phyloP scores from a whole-genome alignment of 305 asterid species.

The Caryopteris hybrid region DNA sequence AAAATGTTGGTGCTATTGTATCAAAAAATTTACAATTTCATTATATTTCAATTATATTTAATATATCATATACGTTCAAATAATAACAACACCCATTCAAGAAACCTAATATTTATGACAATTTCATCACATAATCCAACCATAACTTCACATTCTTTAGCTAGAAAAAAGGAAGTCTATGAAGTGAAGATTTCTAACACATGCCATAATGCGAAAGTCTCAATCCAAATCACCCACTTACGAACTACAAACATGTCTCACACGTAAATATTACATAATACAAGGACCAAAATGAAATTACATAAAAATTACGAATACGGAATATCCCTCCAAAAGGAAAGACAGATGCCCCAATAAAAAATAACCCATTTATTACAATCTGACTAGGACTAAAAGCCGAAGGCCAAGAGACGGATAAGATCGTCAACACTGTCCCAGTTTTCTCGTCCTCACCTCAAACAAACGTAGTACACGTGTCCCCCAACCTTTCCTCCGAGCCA shows the following conservation, averaged over 20 bases:
- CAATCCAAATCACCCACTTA: too few relatives aligned
- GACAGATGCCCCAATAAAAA: not conserved
- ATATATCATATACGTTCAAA: too few relatives aligned
- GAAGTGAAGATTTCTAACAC: too few relatives aligned
- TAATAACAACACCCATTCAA: too few relatives aligned
- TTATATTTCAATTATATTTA: too few relatives aligned
- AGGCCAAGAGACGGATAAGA: conserved; percentile 22
- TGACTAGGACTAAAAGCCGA: conserved; percentile 16
- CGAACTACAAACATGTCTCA: not conserved
- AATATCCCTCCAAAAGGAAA: not conserved
- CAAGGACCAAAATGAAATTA: not conserved
- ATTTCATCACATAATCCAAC: too few relatives aligned
- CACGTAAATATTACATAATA: not conserved
- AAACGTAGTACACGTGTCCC: not conserved
- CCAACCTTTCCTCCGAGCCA: not conserved
- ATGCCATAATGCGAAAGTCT: too few relatives aligned
- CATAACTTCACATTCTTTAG: too few relatives aligned
- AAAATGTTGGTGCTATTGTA: too few relatives aligned
- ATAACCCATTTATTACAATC: not conserved
- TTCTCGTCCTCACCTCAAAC: conserved; percentile 8
- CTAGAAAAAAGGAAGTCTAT: too few relatives aligned
- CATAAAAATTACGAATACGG: not conserved
- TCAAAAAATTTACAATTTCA: too few relatives aligned
- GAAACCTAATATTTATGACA: too few relatives aligned
- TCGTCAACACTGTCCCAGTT: conserved; percentile 5